phyloP scores from a whole-genome alignment of 208 protist species.

The Trypanosomatidae sp. region DNA sequence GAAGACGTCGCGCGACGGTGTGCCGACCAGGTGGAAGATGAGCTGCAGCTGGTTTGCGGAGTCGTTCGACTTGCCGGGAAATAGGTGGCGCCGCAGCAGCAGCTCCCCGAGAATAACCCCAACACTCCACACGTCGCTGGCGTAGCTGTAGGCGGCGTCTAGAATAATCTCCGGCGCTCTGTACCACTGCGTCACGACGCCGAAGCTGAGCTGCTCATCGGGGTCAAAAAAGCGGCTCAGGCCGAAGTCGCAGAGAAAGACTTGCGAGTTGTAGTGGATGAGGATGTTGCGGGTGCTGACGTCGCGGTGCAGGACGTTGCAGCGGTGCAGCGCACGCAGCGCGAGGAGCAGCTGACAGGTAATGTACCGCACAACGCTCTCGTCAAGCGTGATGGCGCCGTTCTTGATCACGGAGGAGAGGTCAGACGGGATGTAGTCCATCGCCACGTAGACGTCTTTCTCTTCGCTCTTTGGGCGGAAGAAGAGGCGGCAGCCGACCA shows the following conservation, averaged over 20 bases:
- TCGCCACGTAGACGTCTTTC: conserved; percentile 93
- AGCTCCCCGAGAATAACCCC: conserved; percentile 93
- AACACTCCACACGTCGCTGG: conserved; percentile 90
- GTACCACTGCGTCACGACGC: conserved; percentile 93
- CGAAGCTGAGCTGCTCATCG: conserved; percentile 90
- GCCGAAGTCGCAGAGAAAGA: conserved; percentile 93
- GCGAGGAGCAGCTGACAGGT: conserved; percentile 87
- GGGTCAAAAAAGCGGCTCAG: conserved; percentile 92
- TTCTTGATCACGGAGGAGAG: conserved; percentile 85
- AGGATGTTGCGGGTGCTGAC: conserved; percentile 91
- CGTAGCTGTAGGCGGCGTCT: conserved; percentile 82
- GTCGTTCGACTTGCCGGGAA: conserved; percentile 93
- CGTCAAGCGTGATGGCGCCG: conserved; percentile 66
- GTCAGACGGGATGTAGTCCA: conserved; percentile 90
- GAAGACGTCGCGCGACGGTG: conserved; percentile 91
- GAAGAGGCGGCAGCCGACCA: conserved; percentile 84
- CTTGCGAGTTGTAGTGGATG: conserved; percentile 82
- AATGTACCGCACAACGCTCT: conserved; percentile 85
- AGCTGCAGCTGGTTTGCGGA: conserved; percentile 93
- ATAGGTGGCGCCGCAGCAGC: conserved; percentile 86
- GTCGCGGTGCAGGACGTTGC: conserved; percentile 85
- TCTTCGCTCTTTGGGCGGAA: conserved; percentile 87
- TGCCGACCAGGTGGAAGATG: conserved; percentile 94
- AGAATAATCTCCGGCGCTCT: conserved; percentile 93
- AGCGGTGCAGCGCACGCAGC: conserved; percentile 86